Percentiles rank a stretch among this genome's conserved stretches.
phyloP scores from a whole-genome alignment of 2,329 filamentous ascomycete genomes.

The Pseudocercospora macadamiae region DNA sequence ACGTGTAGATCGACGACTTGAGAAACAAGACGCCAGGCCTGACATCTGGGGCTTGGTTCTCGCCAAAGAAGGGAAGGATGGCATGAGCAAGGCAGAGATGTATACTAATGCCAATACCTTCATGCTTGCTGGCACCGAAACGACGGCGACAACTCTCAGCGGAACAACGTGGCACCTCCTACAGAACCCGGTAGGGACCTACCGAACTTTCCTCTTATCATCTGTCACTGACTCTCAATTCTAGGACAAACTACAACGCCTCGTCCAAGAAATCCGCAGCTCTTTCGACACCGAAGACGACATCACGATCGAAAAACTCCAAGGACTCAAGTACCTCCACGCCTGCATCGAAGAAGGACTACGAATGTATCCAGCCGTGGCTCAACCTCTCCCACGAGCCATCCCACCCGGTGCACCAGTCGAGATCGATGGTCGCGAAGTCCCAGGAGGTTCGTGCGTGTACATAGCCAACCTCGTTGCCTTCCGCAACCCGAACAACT shows the following conservation, averaged over 20 bases:
- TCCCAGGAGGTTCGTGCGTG: conserved; percentile 30
- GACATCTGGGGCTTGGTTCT: conserved; percentile 28
- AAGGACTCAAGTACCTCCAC: conserved; percentile 46
- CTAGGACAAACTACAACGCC: conserved; percentile 48
- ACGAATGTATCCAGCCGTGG: conserved; percentile 51
- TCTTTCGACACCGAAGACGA: conserved; percentile 38
- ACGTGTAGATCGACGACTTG: conserved; percentile 20
- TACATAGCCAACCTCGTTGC: conserved; percentile 28
- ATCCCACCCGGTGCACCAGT: conserved; percentile 28
- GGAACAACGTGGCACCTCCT: conserved; percentile 74
- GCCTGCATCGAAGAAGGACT: conserved; percentile 53
- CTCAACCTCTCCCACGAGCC: conserved; percentile 40
- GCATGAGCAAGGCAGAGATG: conserved; percentile 36
- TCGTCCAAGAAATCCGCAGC: conserved; percentile 60
- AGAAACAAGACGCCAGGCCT: conserved; percentile 22
- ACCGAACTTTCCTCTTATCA: too few species aligned
- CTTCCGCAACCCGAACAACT: conserved; percentile 35
- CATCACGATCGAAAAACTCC: conserved; percentile 38
- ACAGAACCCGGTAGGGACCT: conserved; percentile 58
- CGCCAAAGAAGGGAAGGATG: conserved; percentile 22
- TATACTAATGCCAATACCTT: conserved; percentile 37
- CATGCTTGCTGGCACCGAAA: conserved; percentile 72
- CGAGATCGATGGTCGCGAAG: conserved; percentile 28
- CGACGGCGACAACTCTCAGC: conserved; percentile 72
- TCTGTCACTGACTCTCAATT: too few species aligned